Conservation (phyloP, 2,329 filamentous ascomycete genomes). For the Macrophomina pseudophaseolina region DNA sequence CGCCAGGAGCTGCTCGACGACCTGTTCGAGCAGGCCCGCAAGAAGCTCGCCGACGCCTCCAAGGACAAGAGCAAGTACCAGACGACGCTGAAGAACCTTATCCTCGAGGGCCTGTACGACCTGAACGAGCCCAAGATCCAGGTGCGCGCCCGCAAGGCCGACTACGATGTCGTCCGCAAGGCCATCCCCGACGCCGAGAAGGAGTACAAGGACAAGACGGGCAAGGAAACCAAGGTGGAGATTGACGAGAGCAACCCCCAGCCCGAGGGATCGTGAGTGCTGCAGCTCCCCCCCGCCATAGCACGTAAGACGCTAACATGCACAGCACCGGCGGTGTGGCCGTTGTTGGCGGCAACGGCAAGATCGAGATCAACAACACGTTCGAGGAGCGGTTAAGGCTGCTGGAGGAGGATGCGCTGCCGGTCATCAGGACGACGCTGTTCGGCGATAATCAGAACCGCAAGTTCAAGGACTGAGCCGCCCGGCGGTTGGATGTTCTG, state of each 20-base stretch:
- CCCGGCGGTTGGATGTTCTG: not conserved
- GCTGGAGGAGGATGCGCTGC: constrained; percentile 83
- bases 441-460: constrained; percentile 96
- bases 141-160: constrained; percentile 78
- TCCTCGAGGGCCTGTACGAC: constrained; percentile 89
- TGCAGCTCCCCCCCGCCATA: not conserved
- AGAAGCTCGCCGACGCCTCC: constrained; percentile 69
- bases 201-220: constrained; percentile 82
- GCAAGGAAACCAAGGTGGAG: constrained; percentile 70
- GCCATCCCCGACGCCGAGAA: constrained; percentile 76
- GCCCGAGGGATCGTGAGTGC: constrained; percentile 78
- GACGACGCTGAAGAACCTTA: constrained; percentile 74
- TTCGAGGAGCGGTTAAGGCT: constrained; percentile 88
- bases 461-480: constrained; percentile 80
- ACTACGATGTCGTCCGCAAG: constrained; percentile 75
- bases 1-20: constrained; percentile 89
- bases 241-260: constrained; percentile 81
- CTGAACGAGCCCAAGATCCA: constrained; percentile 79
- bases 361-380: constrained; percentile 99
- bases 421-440: constrained; percentile 80
- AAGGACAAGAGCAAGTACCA: constrained; percentile 78
- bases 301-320: constrained; percentile 12
- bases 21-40: constrained; percentile 81
- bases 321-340: constrained; percentile 81
- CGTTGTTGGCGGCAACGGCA: constrained; percentile 82